A percentile compares a stretch with the other conserved stretches of the same genome.
These are phyloP conservation scores for Saccharomycopsis babjevae DNA, from an alignment of 805 yeast genomes.

Conservation along the genomic window DNA sequence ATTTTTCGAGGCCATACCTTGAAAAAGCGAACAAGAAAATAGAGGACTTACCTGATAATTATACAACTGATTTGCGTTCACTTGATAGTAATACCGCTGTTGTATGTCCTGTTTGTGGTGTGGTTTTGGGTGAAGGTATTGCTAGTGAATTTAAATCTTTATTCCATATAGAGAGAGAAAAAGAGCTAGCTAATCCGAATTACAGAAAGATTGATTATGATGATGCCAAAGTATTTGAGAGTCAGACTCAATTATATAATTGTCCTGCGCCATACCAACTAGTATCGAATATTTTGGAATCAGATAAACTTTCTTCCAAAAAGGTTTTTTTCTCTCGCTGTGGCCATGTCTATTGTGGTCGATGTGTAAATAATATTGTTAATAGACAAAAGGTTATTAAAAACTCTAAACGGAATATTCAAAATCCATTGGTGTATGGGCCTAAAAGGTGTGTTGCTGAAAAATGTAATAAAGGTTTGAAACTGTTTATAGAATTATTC, in stretches of 20 bases:
- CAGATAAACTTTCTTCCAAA: slow-evolving; percentile 51
- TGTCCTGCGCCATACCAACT: slow-evolving; percentile 64
- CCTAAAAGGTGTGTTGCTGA: slow-evolving; percentile 17
- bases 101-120: slow-evolving; percentile 62
- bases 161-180: slow-evolving; percentile 15
- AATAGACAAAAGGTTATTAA: not conserved
- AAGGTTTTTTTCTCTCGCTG: slow-evolving; percentile 59
- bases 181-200: slow-evolving; percentile 23
- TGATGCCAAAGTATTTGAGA: slow-evolving; percentile 2
- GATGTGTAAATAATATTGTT: slow-evolving; percentile 55
- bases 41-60: slow-evolving; percentile 23
- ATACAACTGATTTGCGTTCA: slow-evolving; percentile 20
- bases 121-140: slow-evolving; percentile 62
- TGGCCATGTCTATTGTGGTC: slow-evolving; percentile 82
- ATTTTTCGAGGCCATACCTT: slow-evolving; percentile 21
- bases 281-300: slow-evolving; percentile 34
- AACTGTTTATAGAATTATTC: not conserved
- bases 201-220: slow-evolving; percentile 7
- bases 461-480: slow-evolving; percentile 1
- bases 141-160: slow-evolving; percentile 39
- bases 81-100: slow-evolving; percentile 30
- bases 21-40: slow-evolving; percentile 21
- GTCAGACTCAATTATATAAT: slow-evolving; percentile 11
- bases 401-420: slow-evolving; percentile 9
- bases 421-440: slow-evolving; percentile 17